Evolutionary conservation across 768 basidiomycete species (phyloP).

Genomic region (Boletus insuetus): DNA sequence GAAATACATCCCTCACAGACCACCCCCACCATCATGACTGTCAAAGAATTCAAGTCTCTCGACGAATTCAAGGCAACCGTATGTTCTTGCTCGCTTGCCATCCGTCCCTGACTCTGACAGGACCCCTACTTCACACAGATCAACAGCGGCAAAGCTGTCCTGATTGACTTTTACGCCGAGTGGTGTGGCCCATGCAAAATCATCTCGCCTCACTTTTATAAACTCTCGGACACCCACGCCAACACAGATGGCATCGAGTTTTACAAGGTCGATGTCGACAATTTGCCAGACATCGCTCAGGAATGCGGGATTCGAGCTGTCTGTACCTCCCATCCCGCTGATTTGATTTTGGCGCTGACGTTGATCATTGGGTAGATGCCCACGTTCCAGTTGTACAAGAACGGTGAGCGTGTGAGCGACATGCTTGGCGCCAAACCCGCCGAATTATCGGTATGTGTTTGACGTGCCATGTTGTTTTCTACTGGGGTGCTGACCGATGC

Average conservation of each 20-base stretch:
- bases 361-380: slow-evolving; percentile 16
- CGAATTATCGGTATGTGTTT: slow-evolving; percentile 2
- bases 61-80: neutral
- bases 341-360: neutral
- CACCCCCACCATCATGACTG: neutral
- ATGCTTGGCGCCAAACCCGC: neutral
- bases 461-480: neutral
- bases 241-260: slow-evolving; percentile 41
- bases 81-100: neutral
- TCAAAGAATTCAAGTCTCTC: neutral
- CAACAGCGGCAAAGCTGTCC: neutral
- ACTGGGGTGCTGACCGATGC: neutral
- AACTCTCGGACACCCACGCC: neutral
- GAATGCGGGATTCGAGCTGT: slow-evolving; percentile 58
- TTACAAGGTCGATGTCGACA: slow-evolving; percentile 75
- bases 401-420: neutral
- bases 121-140: neutral
- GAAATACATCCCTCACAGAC: neutral
- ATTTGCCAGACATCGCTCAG: slow-evolving; percentile 42
- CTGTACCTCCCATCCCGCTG: slow-evolving; percentile 18
- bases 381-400: slow-evolving; percentile 14
- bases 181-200: slow-evolving; percentile 20
- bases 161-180: slow-evolving; percentile 21
- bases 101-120: neutral
- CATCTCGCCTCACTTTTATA: slow-evolving; percentile 17